Conservation (phyloP, 371 early-diverging fungal species). For the Mortierella sp. region DNA sequence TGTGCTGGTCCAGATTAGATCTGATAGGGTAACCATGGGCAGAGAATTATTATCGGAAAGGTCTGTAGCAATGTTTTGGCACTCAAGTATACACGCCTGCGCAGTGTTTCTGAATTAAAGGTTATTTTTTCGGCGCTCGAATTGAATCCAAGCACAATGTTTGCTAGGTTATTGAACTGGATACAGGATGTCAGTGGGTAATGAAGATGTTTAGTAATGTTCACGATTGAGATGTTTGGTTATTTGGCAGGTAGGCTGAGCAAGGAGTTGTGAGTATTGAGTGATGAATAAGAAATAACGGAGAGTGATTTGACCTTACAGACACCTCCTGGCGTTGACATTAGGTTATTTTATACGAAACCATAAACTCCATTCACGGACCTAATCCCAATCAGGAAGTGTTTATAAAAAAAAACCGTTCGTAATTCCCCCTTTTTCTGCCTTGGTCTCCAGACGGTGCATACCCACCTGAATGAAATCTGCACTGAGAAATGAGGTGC, state of each 20-base stretch:
- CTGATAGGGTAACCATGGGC: constrained; percentile 43
- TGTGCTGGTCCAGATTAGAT: constrained; percentile 48
- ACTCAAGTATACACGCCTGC: background rate
- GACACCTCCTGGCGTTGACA: constrained; percentile 1
- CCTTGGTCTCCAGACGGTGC: no score
- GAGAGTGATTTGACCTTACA: background rate
- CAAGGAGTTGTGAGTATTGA: background rate
- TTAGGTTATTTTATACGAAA: background rate
- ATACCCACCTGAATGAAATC: no score
- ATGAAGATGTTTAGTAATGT: background rate
- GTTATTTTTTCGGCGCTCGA: no score
- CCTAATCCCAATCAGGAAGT: background rate
- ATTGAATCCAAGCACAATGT: background rate
- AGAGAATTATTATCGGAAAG: background rate
- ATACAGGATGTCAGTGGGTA: no score
- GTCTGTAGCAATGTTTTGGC: background rate
- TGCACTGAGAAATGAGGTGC: no score
- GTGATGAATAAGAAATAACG: background rate
- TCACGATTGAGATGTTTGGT: background rate
- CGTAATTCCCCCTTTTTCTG: no score
- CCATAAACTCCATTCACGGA: background rate
- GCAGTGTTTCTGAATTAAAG: background rate
- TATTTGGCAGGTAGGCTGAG: background rate
- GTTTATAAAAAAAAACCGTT: no score
- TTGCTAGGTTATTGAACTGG: background rate